Evolutionary conservation across 768 basidiomycete species (phyloP), one percentile per base, ranked within the genome.

Genomic region (Megacollybia marginata): DNA sequence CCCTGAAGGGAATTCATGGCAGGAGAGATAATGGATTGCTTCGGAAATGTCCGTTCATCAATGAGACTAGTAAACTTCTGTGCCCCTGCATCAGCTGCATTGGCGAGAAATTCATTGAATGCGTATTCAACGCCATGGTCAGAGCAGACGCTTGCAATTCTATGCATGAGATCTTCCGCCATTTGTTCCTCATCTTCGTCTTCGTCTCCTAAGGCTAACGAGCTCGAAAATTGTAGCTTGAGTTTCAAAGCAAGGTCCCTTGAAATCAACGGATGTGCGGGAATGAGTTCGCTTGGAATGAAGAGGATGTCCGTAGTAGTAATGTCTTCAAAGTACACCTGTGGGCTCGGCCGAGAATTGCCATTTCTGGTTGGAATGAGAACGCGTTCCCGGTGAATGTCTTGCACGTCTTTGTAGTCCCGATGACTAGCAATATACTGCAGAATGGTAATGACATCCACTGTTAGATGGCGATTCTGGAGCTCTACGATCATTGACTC

Each of bases 101-200:
- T 80, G 1, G 79, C 79, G 6, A 80, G 50, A 53, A 78, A 78
- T 50, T 80, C 78, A 2, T 66, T 68, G 33, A 72, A 57, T 9
- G 76, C 65, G 47, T 78, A 73, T 7, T 65, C 63, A 6, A 64
- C 65, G 46, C 79, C 79, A 18, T 72, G 64, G 5, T 13, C 38
- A 15, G 55, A 59, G 10, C 80, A 58, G 0, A 68, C 68, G 12
- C 70, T 69, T 4, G 60, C 58, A 13, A 80, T 76, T 2, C 72
- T 70, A 0, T 66, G 71, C 4, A 67, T 61, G 5, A 73, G 62
- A 19, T 66, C 38, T 40, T 40, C 38, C 38, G 13, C 38, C 38
- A 40, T 63, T 49, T 75, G 71, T 2, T 70, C 70, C 65, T 78
- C 71, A 47, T 75, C 71, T 10, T 65, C 57, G 0, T 64, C 66